Evolutionary conservation across 768 basidiomycete genomes (phyloP), one percentile per base, ranked within the genome.

Genomic region (Boletus rubescentipes): DNA sequence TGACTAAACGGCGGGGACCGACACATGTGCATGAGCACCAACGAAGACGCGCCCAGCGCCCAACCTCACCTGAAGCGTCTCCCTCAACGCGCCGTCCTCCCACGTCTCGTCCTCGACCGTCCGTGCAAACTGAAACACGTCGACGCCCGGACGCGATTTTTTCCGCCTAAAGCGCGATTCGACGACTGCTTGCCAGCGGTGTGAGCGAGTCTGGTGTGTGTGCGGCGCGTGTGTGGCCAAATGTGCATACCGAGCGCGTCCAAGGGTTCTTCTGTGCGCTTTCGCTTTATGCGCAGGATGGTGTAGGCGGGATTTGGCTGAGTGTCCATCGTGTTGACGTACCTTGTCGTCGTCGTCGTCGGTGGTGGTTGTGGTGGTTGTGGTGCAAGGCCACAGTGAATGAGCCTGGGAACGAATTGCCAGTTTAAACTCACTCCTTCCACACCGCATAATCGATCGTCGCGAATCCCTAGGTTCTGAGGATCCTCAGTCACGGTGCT

Each of bases 271-370:
- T 92, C 90, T 34, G 81, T 87, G 21, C 91, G 78, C 64, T 91
- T 91, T 32, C 90, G 79, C 68, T 92, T 92, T 70, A 92, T 90
- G 31, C 91, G 82, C 31, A 92, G 69, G 61, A 92, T 86, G 1
- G 90, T 87, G 63, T 82, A 87, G 8, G 81, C 67, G 48, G 77
- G 77, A 44, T 66, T 63, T 35, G 49, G 59, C 41, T 64, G 66
- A 12, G 16, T 12, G 4, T 63, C 58, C 70, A 70, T 72, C 45
- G 8, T 41, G 26, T 6, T 26, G 51, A 26, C 35, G 42, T 37
- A 18, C 5, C 47, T 45, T 26, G 26, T 32, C 34, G 35, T 51
- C n/a, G 47, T 36, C 5, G 59, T 46, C 9, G 38, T 34, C 3
- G 38, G 11, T n/a, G n/a, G n/a, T n/a, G 5, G 38, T 21, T 20